Percentiles rank a stretch among this genome's conserved stretches.
Conservation (phyloP, 495 filamentous ascomycete genomes). For the Penicillium argentinense region DNA sequence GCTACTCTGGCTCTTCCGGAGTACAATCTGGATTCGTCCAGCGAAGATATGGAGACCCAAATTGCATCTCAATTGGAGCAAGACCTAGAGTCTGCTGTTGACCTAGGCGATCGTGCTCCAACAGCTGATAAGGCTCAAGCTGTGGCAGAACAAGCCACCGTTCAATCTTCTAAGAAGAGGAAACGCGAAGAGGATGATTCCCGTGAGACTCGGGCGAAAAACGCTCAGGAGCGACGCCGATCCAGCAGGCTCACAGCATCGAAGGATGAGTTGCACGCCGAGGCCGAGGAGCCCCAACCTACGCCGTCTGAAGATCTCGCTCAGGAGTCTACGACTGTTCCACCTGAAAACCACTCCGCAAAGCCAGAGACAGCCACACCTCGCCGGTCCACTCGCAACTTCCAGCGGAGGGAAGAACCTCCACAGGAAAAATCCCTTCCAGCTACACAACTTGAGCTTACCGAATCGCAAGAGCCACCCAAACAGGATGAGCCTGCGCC, state of each 20-base stretch:
- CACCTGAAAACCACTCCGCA: neutral
- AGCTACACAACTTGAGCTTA: slow-evolving; percentile 7
- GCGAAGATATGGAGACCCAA: slow-evolving; percentile 45
- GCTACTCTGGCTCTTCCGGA: slow-evolving; percentile 6
- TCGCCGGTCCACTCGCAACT: slow-evolving; percentile 26
- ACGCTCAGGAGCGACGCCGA: slow-evolving; percentile 28
- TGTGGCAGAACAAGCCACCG: neutral
- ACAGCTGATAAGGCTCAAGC: neutral
- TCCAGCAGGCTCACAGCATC: slow-evolving; percentile 30
- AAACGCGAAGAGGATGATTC: slow-evolving; percentile 32
- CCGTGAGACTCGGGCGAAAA: slow-evolving; percentile 3
- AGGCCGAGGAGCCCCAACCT: slow-evolving; percentile 14
- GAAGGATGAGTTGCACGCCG: slow-evolving; percentile 7
- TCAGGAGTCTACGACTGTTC: too few species aligned
- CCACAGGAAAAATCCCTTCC: slow-evolving; percentile 1
- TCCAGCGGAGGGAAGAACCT: slow-evolving; percentile 17
- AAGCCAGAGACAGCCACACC: slow-evolving; percentile 17
- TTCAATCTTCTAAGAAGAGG: slow-evolving; percentile 32
- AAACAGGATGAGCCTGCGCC: slow-evolving; percentile 3
- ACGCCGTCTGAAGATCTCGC: slow-evolving; percentile 20
- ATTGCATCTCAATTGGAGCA: slow-evolving; percentile 46
- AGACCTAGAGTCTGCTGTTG: slow-evolving; percentile 40
- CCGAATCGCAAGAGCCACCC: neutral
- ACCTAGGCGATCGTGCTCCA: slow-evolving; percentile 14
- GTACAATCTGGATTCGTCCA: slow-evolving; percentile 27